Percentiles rank a stretch among this genome's conserved stretches.
Evolutionary conservation across 768 basidiomycete species (phyloP).

Genomic region (Crucibulum laeve): DNA sequence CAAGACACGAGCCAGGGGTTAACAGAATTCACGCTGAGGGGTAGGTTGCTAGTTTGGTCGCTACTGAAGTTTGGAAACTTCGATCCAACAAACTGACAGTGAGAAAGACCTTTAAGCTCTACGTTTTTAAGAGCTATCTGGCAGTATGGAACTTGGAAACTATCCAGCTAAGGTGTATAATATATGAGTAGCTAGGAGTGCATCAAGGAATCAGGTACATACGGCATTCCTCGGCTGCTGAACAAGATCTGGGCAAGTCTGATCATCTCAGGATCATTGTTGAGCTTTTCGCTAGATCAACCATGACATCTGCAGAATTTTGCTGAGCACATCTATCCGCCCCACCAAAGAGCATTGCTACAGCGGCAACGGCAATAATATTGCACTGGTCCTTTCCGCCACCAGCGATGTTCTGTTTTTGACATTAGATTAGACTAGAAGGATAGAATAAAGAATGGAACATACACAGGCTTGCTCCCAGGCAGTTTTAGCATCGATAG

Average conservation of each 20-base stretch:
- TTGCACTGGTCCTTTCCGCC: conserved; percentile 45
- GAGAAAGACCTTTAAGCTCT: conserved; percentile 48
- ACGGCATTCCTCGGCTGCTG: conserved; percentile 49
- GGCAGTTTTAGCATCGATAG: no score
- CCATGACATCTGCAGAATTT: conserved; percentile 43
- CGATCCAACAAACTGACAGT: conserved; percentile 42
- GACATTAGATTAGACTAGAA: no score
- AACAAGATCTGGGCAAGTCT: conserved; percentile 37
- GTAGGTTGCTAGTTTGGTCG: conserved; percentile 39
- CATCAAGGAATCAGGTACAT: conserved; percentile 7
- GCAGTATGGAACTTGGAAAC: no score
- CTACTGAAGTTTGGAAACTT: no score
- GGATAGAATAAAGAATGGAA: no score
- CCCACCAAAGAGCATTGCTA: conserved; percentile 42
- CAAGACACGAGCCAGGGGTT: conserved; percentile 45
- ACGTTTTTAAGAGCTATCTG: conserved; percentile 41
- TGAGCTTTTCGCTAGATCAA: conserved; percentile 38
- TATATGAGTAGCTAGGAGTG: no score
- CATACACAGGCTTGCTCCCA: no score
- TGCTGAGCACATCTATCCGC: conserved; percentile 41
- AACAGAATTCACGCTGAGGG: conserved; percentile 33
- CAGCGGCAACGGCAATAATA: conserved; percentile 37
- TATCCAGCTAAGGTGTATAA: no score
- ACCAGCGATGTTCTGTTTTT: conserved; percentile 27
- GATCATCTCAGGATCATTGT: conserved; percentile 40